Conservation (phyloP, 129 eudicot species). For the Flaveria linearis region DNA sequence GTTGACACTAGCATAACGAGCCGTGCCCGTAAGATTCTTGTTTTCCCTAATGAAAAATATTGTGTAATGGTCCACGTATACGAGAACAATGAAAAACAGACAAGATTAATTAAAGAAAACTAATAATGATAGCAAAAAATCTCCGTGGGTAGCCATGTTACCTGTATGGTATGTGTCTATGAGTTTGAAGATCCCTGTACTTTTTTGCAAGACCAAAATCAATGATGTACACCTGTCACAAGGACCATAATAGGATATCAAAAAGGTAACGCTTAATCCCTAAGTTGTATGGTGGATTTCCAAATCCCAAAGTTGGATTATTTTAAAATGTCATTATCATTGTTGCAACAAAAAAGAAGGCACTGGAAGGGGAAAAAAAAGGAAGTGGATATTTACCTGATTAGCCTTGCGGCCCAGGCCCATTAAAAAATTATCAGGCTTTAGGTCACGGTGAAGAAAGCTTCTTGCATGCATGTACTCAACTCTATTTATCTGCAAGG, state of each 20-base stretch:
- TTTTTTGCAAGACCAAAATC: conserved; percentile 93
- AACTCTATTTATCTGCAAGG: conserved; percentile 84
- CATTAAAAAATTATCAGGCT: conserved; percentile 98
- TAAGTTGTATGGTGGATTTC: conserved; percentile 1
- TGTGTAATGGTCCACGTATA: conserved; percentile 9
- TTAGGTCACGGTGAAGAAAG: conserved; percentile 97
- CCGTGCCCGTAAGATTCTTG: conserved; percentile 98
- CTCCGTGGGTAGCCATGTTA: conserved; percentile 25
- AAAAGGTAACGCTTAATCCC: background rate
- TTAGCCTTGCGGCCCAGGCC: conserved; percentile 99
- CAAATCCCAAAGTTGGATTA: conserved; percentile 9
- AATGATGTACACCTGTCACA: conserved; percentile 64
- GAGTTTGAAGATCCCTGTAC: conserved; percentile 86
- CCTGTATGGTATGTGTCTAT: conserved; percentile 91
- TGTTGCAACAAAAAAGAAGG: background rate
- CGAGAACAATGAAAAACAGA: background rate
- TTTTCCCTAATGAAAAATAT: conserved; percentile 64
- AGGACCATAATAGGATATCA: background rate
- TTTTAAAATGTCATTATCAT: background rate
- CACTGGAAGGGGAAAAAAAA: background rate
- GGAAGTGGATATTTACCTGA: conserved; percentile 48
- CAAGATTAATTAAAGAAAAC: background rate
- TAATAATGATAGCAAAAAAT: background rate
- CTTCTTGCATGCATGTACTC: conserved; percentile 98
- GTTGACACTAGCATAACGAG: conserved; percentile 99